Conservation (phyloP, 2,329 filamentous ascomycete species). For the Anisogramma anomala region DNA sequence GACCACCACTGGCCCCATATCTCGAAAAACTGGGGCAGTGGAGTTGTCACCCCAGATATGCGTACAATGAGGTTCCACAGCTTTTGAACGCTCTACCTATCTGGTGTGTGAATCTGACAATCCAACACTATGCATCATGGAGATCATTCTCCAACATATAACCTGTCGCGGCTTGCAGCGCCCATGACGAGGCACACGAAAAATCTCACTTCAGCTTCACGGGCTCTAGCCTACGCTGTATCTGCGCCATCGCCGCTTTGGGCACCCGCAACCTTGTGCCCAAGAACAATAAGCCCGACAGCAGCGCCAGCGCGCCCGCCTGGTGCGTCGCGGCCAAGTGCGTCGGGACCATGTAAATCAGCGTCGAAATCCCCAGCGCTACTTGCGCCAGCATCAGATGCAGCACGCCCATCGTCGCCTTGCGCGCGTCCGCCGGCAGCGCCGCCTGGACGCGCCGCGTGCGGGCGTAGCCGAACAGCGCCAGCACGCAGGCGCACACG, state of each 20-base stretch:
- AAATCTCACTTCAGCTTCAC: constrained; percentile 1
- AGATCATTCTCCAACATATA: background rate
- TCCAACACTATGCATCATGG: constrained; percentile 5
- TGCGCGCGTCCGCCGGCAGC: constrained; percentile 52
- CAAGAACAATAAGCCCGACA: constrained; percentile 72
- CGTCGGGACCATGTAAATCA: constrained; percentile 88
- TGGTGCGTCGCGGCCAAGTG: constrained; percentile 85
- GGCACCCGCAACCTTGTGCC: constrained; percentile 69
- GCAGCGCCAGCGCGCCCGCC: constrained; percentile 72
- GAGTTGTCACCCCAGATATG: background rate
- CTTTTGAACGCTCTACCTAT: background rate
- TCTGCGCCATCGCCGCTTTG: constrained; percentile 47
- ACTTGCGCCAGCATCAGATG: constrained; percentile 77
- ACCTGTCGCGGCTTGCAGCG: background rate
- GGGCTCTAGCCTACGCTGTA: constrained; percentile 37
- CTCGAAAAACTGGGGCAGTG: background rate
- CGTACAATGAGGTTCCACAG: background rate
- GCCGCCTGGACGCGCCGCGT: constrained; percentile 44
- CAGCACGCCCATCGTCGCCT: constrained; percentile 66
- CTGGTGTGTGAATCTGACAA: constrained; percentile 5
- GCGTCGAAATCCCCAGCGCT: constrained; percentile 73
- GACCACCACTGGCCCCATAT: background rate
- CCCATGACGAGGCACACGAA: background rate
- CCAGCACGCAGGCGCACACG: constrained; percentile 71
- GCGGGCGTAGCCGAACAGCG: constrained; percentile 70